A percentile compares a stretch with the other conserved stretches of the same genome.
Evolutionary conservation across 1,284 basidiomycete species (phyloP).

Genomic region (Pascua sp.): DNA sequence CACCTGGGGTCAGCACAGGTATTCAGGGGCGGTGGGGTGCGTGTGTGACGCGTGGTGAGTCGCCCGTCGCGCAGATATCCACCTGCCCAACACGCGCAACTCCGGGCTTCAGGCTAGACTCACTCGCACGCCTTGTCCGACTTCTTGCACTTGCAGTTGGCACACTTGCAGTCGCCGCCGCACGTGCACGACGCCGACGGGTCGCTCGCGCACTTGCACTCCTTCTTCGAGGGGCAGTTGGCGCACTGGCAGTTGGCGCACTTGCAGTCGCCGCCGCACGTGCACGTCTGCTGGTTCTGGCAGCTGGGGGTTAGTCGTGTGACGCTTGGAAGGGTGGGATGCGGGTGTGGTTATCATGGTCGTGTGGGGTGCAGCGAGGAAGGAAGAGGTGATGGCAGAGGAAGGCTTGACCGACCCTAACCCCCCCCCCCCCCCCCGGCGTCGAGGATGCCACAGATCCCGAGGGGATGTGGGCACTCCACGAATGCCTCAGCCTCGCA

Average conservation of each 20-base stretch:
- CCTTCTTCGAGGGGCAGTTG: too few relatives aligned
- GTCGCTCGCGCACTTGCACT: constrained; percentile 11
- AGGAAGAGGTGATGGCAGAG: too few relatives aligned
- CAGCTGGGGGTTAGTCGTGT: background rate
- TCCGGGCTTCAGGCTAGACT: too few relatives aligned
- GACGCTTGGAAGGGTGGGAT: constrained; percentile 10
- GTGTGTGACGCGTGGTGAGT: background rate
- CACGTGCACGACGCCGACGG: background rate
- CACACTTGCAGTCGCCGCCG: constrained; percentile 4
- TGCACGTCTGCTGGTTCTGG: constrained; percentile 1
- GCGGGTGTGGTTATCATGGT: background rate
- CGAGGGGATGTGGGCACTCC: too few relatives aligned
- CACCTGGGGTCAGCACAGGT: constrained; percentile 14
- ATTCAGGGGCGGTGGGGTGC: background rate
- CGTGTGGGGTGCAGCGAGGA: too few relatives aligned
- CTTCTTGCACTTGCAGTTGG: constrained; percentile 2
- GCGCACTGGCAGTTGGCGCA: constrained; percentile 1
- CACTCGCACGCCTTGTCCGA: background rate
- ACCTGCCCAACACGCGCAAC: too few relatives aligned
- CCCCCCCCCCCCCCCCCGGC: too few relatives aligned
- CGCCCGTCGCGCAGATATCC: background rate
- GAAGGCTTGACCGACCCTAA: too few relatives aligned
- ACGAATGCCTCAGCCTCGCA: too few relatives aligned
- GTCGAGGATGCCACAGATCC: too few relatives aligned
- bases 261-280: background rate